Evolutionary conservation across 257 asterid genomes (phyloP).

Genomic region (Solanum chmielewskii): DNA sequence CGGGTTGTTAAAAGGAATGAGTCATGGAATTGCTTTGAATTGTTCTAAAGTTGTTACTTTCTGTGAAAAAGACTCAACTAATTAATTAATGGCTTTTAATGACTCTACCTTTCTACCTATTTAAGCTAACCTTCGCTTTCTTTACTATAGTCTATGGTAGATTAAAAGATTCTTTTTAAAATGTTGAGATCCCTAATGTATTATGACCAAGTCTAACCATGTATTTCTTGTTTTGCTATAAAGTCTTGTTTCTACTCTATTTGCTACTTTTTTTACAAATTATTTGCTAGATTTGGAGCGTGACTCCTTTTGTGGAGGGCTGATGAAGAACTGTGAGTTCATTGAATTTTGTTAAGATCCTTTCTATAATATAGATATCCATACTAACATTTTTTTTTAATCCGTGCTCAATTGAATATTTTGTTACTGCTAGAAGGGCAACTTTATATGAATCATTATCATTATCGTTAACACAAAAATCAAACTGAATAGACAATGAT

Average conservation of each 20-base stretch:
- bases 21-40: neutral
- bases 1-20: neutral
- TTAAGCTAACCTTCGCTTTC: neutral
- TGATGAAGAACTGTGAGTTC: neutral
- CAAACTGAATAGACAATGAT: neutral
- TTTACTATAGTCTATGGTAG: neutral
- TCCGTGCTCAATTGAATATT: neutral
- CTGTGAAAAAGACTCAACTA: neutral
- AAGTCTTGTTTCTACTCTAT: neutral
- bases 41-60: neutral
- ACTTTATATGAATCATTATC: neutral
- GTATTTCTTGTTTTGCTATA: neutral
- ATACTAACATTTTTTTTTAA: neutral
- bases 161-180: too few relatives aligned
- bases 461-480: neutral
- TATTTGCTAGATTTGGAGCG: neutral
- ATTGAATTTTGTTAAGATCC: neutral
- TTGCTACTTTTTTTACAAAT: neutral
- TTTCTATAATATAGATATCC: neutral
- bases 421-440: neutral
- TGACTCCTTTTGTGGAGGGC: neutral
- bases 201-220: neutral
- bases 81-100: neutral
- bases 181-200: neutral
- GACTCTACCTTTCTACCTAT: neutral